phyloP scores from a whole-genome alignment of 257 asterid genomes.

The Cruciata laevipes region DNA sequence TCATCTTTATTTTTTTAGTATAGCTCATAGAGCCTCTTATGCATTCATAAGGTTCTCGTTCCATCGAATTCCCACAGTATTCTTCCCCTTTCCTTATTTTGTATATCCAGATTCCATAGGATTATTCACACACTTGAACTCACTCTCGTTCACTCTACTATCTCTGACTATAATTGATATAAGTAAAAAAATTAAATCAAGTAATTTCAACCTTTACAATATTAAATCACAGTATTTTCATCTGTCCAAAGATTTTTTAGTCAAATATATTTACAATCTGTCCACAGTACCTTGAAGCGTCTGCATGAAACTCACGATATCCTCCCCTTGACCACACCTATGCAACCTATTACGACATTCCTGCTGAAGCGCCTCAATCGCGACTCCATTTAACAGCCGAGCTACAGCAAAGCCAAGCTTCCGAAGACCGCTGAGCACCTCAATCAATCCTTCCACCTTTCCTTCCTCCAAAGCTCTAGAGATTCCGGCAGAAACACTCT shows the following conservation, averaged over 20 bases:
- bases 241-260: too few relatives aligned
- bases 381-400: constrained; percentile 43
- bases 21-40: background rate
- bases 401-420: constrained; percentile 53
- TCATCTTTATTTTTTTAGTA: background rate
- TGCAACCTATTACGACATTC: constrained; percentile 48
- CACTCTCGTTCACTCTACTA: too few relatives aligned
- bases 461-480: constrained; percentile 38
- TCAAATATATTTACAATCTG: background rate
- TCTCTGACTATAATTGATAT: too few relatives aligned
- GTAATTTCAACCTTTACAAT: too few relatives aligned
- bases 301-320: constrained; percentile 47
- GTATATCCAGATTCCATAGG: too few relatives aligned
- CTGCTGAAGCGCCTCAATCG: constrained; percentile 38
- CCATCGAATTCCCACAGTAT: too few relatives aligned
- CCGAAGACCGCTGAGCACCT: constrained; percentile 32
- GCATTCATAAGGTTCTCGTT: background rate
- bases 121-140: too few relatives aligned
- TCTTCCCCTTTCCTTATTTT: too few relatives aligned
- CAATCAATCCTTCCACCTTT: constrained; percentile 25
- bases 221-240: too few relatives aligned
- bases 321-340: constrained; percentile 43
- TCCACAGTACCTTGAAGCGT: constrained; percentile 44
- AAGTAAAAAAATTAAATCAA: too few relatives aligned
- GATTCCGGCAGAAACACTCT: constrained; percentile 51